A percentile compares a stretch with the other conserved stretches of the same genome.
These are phyloP conservation scores for Kazachstania taianensis DNA, from an alignment of 805 yeast species.

Conservation along the genomic window DNA sequence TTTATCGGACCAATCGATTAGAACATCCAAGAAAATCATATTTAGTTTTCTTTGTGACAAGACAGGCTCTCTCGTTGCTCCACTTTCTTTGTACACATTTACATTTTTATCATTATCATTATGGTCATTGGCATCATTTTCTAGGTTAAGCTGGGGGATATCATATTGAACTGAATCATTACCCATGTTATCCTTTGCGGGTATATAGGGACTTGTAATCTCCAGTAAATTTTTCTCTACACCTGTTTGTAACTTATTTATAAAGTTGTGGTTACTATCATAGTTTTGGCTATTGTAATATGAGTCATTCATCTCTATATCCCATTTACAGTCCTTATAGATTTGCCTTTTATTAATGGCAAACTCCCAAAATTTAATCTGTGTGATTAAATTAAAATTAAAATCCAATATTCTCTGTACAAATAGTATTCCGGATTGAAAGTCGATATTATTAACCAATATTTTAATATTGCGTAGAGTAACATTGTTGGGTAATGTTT, in stretches of 20 bases:
- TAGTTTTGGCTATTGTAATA: too few species aligned
- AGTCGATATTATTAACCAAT: neutral
- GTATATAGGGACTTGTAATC: slow-evolving; percentile 15
- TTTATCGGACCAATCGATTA: too few species aligned
- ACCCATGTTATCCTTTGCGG: too few species aligned
- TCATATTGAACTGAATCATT: too few species aligned
- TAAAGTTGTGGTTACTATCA: slow-evolving; percentile 2
- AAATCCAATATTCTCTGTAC: neutral
- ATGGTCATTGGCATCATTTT: too few species aligned
- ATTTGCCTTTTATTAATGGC: neutral
- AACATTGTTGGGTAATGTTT: neutral
- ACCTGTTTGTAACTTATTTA: slow-evolving; percentile 16
- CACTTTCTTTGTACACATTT: too few species aligned
- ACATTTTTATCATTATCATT: too few species aligned
- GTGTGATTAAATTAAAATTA: slow-evolving; percentile 1
- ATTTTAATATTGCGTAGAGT: neutral
- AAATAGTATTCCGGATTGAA: neutral
- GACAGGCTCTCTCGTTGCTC: too few species aligned
- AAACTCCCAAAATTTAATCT: slow-evolving; percentile 2
- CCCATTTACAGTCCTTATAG: neutral
- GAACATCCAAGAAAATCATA: too few species aligned
- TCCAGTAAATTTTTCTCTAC: slow-evolving; percentile 12
- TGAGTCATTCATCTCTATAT: neutral
- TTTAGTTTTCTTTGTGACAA: too few species aligned
- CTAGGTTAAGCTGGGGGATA: too few species aligned